phyloP scores from a whole-genome alignment of 225 moss, liverwort and hornwort species.

The Polytrichum commune region DNA sequence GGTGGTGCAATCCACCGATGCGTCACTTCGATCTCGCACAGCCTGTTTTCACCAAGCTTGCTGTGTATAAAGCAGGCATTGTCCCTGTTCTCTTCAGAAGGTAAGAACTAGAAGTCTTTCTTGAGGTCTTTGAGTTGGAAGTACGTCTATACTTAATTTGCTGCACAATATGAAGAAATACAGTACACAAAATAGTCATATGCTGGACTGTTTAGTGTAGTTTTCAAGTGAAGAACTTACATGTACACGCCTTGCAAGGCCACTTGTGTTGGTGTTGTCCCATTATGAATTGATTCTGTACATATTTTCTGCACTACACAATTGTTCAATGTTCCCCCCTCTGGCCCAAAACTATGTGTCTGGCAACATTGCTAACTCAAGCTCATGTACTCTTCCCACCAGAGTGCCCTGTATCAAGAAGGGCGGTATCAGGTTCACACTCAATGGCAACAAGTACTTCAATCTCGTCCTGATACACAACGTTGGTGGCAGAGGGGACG shows the following conservation, averaged over 20 bases:
- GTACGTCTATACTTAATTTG: no score
- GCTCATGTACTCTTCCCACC: slow-evolving; percentile 19
- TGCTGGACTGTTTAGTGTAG: no score
- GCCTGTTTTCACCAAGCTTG: slow-evolving; percentile 65
- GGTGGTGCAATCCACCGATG: slow-evolving; percentile 85
- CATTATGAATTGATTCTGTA: no score
- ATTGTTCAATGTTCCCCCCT: no score
- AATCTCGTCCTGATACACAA: slow-evolving; percentile 79
- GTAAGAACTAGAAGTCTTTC: slow-evolving; percentile 19
- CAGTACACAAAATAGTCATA: no score
- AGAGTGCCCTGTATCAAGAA: slow-evolving; percentile 72
- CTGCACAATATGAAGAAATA: no score
- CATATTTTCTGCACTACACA: no score
- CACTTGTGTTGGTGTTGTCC: no score
- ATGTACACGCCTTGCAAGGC: no score
- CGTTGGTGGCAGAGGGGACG: slow-evolving; percentile 81
- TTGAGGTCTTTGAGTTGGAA: no score
- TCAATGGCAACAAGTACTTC: slow-evolving; percentile 81
- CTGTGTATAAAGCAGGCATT: slow-evolving; percentile 66
- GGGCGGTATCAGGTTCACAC: slow-evolving; percentile 72
- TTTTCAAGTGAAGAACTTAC: no score
- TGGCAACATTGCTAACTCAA: slow-evolving; percentile 1
- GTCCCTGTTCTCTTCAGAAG: slow-evolving; percentile 81
- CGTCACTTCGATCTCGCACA: slow-evolving; percentile 84
- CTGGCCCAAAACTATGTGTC: no score